phyloP scores from a whole-genome alignment of 768 basidiomycete genomes.

The Suillus subluteus region DNA sequence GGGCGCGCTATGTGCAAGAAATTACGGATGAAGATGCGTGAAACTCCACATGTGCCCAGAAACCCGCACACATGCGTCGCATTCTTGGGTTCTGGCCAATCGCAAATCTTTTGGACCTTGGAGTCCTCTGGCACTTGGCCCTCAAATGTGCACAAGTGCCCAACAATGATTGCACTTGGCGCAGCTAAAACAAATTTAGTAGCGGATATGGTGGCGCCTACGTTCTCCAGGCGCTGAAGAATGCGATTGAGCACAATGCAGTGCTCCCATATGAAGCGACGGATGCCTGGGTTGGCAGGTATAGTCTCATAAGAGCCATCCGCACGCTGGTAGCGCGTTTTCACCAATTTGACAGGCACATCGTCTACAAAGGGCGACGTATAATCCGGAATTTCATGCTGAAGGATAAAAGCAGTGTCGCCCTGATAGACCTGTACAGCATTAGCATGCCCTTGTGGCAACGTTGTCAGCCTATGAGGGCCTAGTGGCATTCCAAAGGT shows the following conservation, averaged over 20 bases:
- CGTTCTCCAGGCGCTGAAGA: slow-evolving; percentile 39
- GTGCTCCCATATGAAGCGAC: slow-evolving; percentile 44
- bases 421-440: slow-evolving; percentile 44
- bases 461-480: slow-evolving; percentile 28
- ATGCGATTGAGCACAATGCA: slow-evolving; percentile 39
- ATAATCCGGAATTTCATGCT: slow-evolving; percentile 42
- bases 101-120: slow-evolving; percentile 28
- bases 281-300: slow-evolving; percentile 39
- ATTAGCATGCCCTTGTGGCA: slow-evolving; percentile 49
- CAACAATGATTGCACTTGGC: slow-evolving; percentile 34
- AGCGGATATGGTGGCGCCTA: slow-evolving; percentile 41
- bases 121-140: slow-evolving; percentile 34
- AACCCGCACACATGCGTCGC: slow-evolving; percentile 26
- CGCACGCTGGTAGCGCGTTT: slow-evolving; percentile 29
- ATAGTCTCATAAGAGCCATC: slow-evolving; percentile 40
- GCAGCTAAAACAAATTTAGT: slow-evolving; percentile 37
- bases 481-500: slow-evolving; percentile 46
- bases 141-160: slow-evolving; percentile 41
- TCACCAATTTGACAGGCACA: slow-evolving; percentile 36
- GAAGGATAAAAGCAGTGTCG: slow-evolving; percentile 40
- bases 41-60: slow-evolving; percentile 30
- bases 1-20: too few species aligned
- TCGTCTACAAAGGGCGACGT: slow-evolving; percentile 46
- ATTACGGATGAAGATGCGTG: slow-evolving; percentile 6
- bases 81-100: slow-evolving; percentile 31